Percentiles rank a stretch among this genome's conserved stretches.
Evolutionary conservation across 768 basidiomycete genomes (phyloP).

Genomic region (Pleurotus pulmonarius): DNA sequence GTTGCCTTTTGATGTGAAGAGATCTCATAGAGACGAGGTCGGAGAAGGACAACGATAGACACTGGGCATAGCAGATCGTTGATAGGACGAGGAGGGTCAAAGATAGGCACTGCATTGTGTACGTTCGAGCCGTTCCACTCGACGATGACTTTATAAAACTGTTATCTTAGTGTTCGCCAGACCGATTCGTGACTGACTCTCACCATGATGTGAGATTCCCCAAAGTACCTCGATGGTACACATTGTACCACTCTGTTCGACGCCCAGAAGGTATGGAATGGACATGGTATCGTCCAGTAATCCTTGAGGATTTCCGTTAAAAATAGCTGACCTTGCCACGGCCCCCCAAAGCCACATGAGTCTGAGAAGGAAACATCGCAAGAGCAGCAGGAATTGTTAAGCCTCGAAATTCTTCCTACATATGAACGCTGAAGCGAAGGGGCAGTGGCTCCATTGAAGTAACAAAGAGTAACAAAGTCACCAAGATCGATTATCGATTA

Average conservation of each 20-base stretch:
- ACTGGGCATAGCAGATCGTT: background rate
- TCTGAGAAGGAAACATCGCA: background rate
- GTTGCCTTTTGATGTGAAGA: slow-evolving; percentile 2
- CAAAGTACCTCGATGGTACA: too few species aligned
- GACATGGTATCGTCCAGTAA: slow-evolving; percentile 2
- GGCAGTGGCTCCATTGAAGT: too few species aligned
- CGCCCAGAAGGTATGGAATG: background rate
- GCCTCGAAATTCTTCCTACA: too few species aligned
- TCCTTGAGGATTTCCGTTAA: background rate
- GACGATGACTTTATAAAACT: too few species aligned
- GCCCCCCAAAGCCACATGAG: background rate
- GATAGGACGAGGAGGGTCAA: background rate
- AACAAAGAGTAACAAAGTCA: too few species aligned
- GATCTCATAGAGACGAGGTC: background rate
- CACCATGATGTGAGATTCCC: too few species aligned
- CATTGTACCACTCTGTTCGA: too few species aligned
- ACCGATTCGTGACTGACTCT: too few species aligned
- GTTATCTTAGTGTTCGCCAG: too few species aligned
- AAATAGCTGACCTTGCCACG: background rate
- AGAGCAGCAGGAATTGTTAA: too few species aligned
- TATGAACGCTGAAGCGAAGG: too few species aligned
- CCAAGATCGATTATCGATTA: too few species aligned
- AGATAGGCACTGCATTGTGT: background rate
- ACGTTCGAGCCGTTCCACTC: background rate
- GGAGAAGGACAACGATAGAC: background rate